Conservation (phyloP, 2,329 filamentous ascomycete species). For the Mariannaea elegans region DNA sequence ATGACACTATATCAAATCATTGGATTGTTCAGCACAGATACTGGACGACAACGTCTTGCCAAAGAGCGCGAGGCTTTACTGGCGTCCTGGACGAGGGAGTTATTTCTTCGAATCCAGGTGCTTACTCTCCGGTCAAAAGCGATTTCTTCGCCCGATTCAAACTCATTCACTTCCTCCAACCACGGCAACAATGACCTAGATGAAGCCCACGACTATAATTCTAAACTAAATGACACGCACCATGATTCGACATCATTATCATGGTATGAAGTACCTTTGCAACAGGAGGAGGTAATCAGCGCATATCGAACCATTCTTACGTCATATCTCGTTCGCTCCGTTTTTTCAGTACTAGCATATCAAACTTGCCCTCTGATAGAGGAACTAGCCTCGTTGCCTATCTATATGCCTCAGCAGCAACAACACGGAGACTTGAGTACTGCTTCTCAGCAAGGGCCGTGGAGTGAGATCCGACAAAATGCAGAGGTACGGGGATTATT, state of each 20-base stretch:
- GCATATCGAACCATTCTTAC: slow-evolving; percentile 19
- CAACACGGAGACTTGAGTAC: not conserved
- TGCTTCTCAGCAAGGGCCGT: not conserved
- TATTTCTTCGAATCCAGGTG: slow-evolving; percentile 11
- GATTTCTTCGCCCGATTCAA: not conserved
- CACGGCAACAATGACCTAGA: not conserved
- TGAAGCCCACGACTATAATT: not conserved
- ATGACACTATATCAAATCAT: slow-evolving; percentile 24
- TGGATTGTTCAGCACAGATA: slow-evolving; percentile 8
- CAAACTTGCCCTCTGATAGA: slow-evolving; percentile 11
- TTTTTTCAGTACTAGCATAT: slow-evolving; percentile 5
- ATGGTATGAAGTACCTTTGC: not conserved
- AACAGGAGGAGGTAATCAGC: slow-evolving; percentile 3
- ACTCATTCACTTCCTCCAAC: not conserved
- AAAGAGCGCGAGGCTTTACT: slow-evolving; percentile 6
- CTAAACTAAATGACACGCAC: not conserved
- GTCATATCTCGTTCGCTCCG: slow-evolving; percentile 9
- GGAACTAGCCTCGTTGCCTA: slow-evolving; percentile 10
- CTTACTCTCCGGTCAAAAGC: not conserved
- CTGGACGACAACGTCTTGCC: not conserved
- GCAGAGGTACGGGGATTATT: not conserved
- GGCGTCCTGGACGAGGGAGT: slow-evolving; percentile 18
- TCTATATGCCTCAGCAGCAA: not conserved
- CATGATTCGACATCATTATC: not conserved
- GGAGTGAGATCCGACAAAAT: not conserved